Percentiles rank a stretch among this genome's conserved stretches.
Conservation (phyloP, 768 basidiomycete species). For the Chalciporus pseudorubinellus region DNA sequence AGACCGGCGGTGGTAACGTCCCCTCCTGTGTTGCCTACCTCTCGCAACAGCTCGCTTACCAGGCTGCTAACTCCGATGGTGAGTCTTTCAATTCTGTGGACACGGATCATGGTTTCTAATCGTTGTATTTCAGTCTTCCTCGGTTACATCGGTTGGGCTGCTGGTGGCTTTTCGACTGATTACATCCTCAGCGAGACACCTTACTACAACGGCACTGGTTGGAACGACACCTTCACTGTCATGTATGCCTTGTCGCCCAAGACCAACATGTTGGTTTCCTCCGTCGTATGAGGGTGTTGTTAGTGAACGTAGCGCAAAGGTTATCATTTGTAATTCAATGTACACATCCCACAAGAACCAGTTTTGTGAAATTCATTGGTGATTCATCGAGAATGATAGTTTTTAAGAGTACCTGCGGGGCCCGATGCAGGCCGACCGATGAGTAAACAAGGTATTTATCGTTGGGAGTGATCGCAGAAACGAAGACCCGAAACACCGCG, state of each 20-base stretch:
- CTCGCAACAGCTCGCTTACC: constrained; percentile 46
- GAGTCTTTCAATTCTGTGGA: constrained; percentile 5
- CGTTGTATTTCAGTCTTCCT: constrained; percentile 38
- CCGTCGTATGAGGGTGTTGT: background rate
- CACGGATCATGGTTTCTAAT: background rate
- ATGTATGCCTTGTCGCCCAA: constrained; percentile 34
- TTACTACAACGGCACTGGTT: constrained; percentile 28
- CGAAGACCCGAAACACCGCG: too few species aligned
- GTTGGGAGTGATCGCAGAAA: too few species aligned
- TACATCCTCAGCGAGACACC: constrained; percentile 39
- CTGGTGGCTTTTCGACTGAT: constrained; percentile 48
- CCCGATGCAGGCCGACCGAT: too few species aligned
- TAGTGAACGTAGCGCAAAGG: background rate
- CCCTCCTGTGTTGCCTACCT: constrained; percentile 45
- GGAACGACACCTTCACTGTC: constrained; percentile 34
- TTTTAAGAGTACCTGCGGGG: too few species aligned
- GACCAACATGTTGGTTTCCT: constrained; percentile 9
- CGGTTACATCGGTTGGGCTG: constrained; percentile 58
- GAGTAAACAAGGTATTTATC: too few species aligned
- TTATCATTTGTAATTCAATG: background rate
- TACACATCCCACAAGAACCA: background rate
- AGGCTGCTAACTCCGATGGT: constrained; percentile 50
- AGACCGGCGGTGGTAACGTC: constrained; percentile 58
- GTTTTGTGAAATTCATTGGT: background rate
- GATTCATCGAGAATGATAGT: too few species aligned